A percentile compares a stretch with the other conserved stretches of the same genome.
These are phyloP conservation scores for Taiozyma sp. DNA, from an alignment of 1,139 yeast species.

Conservation along the genomic window DNA sequence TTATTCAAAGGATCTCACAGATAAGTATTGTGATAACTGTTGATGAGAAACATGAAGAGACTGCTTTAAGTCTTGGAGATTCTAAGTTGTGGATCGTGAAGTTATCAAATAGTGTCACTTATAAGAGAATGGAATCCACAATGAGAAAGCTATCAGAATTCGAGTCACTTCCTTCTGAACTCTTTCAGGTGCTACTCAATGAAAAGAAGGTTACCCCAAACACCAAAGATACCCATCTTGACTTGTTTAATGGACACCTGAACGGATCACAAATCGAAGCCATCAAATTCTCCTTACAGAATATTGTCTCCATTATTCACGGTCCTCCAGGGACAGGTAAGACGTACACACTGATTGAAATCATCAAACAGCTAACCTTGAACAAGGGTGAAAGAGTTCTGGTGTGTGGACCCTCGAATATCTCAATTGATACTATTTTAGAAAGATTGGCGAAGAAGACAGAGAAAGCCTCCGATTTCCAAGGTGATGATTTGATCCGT, in stretches of 20 bases:
- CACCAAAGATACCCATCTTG: slow-evolving; percentile 14
- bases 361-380: slow-evolving; percentile 65
- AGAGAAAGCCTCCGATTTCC: slow-evolving; percentile 37
- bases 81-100: slow-evolving; percentile 57
- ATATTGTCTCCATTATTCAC: slow-evolving; percentile 54
- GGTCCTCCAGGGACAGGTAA: slow-evolving; percentile 84
- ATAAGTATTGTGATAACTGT: slow-evolving; percentile 48
- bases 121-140: slow-evolving; percentile 75
- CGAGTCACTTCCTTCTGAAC: slow-evolving; percentile 25
- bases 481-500: slow-evolving; percentile 49
- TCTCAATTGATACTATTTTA: slow-evolving; percentile 88
- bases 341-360: slow-evolving; percentile 83
- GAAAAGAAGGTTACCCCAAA: slow-evolving; percentile 27
- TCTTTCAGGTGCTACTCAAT: slow-evolving; percentile 43
- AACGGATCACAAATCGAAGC: slow-evolving; percentile 75
- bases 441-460: slow-evolving; percentile 47
- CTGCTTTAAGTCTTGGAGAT: slow-evolving; percentile 38
- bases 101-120: slow-evolving; percentile 63
- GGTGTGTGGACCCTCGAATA: slow-evolving; percentile 94
- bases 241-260: slow-evolving; percentile 45
- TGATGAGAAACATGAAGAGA: slow-evolving; percentile 47
- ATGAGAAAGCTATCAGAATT: slow-evolving; percentile 57
- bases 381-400: slow-evolving; percentile 57
- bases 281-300: slow-evolving; percentile 41
- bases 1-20: slow-evolving; percentile 35